These are phyloP conservation scores for Parasitella parasitica DNA, from an alignment of 371 early-diverging fungal species.

Conservation along the genomic window DNA sequence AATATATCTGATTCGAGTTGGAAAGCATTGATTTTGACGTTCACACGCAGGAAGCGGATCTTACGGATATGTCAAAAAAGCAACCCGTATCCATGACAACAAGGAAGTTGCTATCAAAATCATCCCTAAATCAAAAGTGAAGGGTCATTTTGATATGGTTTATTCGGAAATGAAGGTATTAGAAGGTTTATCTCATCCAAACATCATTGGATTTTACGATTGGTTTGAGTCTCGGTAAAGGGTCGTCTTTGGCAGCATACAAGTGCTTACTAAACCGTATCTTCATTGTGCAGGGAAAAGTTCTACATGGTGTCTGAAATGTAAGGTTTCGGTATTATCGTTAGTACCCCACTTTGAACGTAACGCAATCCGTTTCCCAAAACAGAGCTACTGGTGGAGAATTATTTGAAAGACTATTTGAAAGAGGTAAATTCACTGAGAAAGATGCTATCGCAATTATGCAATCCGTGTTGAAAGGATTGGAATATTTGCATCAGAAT, in stretches of 20 bases:
- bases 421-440: slow-evolving; percentile 84
- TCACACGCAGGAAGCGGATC: slow-evolving; percentile 62
- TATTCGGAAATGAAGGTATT: slow-evolving; percentile 70
- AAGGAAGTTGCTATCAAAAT: slow-evolving; percentile 76
- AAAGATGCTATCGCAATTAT: slow-evolving; percentile 77
- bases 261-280: not conserved
- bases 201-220: slow-evolving; percentile 80
- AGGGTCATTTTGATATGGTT: slow-evolving; percentile 71
- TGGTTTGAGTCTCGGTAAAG: slow-evolving; percentile 63
- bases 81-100: slow-evolving; percentile 48
- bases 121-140: slow-evolving; percentile 66
- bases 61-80: slow-evolving; percentile 75
- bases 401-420: slow-evolving; percentile 84
- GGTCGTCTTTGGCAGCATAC: not conserved
- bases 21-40: not conserved
- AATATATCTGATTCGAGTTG: not conserved
- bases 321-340: slow-evolving; percentile 33
- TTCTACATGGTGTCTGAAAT: slow-evolving; percentile 89
- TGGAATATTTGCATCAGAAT: slow-evolving; percentile 67
- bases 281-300: slow-evolving; percentile 38
- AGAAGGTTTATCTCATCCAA: slow-evolving; percentile 69
- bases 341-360: not conserved
- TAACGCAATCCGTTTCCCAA: not conserved
- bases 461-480: slow-evolving; percentile 57
- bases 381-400: slow-evolving; percentile 81